Base-by-base conservation (phyloP, 73 alveolate genomes). In the Tetrahymena borealis region DNA sequence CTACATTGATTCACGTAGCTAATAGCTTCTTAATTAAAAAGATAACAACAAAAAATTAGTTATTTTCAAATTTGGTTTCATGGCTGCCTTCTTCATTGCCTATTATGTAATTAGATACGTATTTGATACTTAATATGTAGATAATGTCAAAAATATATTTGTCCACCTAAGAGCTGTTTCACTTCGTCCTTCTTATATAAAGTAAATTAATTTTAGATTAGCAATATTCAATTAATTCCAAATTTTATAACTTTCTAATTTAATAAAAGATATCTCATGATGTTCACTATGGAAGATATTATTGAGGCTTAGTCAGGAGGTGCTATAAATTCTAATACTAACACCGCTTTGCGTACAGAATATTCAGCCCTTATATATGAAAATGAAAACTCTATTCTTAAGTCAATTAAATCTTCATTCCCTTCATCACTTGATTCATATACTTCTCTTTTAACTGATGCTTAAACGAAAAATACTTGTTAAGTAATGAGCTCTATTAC, bases 21-120 rank as follows among this genome's bases (percentile, higher is more conserved):
- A 93, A 32, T 79, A 93, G 37, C 79, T 93, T 13, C 38, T 93
- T 3, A 93, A 93, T 31, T 93, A 91, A 39, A 93, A 93, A 20
- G 95, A 93, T 93, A 93, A 93, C 43, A 93, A 93, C 32, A 93
- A 93, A 90, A 79, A 91, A 24, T 85, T 93, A 11, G 95, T 93
- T 18, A 93, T 93, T 2, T 79, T 93, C 38, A 24, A 93, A 90
- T 93, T 93, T 39, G 39, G 77, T 31, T 39, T 93, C 5, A 79
- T 93, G 60, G 95, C 95, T 2, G 91, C 91, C 7, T 37, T 93
- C n/a, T 93, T 93, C 35, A 93, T 93, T 32, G 13, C 93, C 7
- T 93, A 93, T 35, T 93, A 79, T 16, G 91, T 93, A 20, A 60
- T 93, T n/a, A 79, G 40, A 18, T 79, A 79, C 39, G 43, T 79